Percentiles rank a stretch among this genome's conserved stretches.
These are phyloP conservation scores for Quercus wislizeni DNA, from an alignment of 306 rosid species.

Conservation along the genomic window DNA sequence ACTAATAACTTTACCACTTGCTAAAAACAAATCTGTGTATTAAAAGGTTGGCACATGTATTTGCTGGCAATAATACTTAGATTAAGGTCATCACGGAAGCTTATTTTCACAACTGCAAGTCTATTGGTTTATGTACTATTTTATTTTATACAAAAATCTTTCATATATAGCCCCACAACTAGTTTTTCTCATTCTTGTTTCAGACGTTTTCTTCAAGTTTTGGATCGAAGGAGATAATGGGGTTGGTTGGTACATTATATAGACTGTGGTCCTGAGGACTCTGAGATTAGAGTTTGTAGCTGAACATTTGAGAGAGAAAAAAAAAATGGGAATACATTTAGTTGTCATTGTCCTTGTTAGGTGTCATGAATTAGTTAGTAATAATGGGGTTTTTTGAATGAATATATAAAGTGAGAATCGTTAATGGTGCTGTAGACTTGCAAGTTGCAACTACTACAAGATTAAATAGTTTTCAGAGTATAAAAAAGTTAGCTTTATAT, in stretches of 20 bases:
- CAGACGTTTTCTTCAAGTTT: not conserved
- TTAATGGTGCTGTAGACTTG: not conserved
- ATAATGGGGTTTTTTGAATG: not conserved
- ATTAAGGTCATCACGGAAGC: not conserved
- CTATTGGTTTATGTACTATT: not conserved
- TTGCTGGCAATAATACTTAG: not conserved
- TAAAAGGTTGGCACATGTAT: not conserved
- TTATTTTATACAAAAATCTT: not conserved
- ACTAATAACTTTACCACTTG: not conserved
- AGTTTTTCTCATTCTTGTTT: not conserved
- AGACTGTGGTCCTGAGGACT: not conserved
- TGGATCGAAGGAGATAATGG: not conserved
- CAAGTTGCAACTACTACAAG: not conserved
- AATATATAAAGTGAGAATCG: not conserved
- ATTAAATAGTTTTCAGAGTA: not conserved
- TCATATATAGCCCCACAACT: not conserved
- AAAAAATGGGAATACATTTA: not conserved
- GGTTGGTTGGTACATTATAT: not conserved
- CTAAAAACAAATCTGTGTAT: not conserved
- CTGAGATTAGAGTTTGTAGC: no score
- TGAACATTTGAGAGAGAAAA: not conserved
- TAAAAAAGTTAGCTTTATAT: no score
- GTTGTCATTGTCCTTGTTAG: not conserved
- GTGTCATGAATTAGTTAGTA: not conserved
- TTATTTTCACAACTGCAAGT: not conserved